These are phyloP conservation scores for Phytophthora lateralis DNA, from an alignment of 352 stramenopile genomes.

Conservation along the genomic window DNA sequence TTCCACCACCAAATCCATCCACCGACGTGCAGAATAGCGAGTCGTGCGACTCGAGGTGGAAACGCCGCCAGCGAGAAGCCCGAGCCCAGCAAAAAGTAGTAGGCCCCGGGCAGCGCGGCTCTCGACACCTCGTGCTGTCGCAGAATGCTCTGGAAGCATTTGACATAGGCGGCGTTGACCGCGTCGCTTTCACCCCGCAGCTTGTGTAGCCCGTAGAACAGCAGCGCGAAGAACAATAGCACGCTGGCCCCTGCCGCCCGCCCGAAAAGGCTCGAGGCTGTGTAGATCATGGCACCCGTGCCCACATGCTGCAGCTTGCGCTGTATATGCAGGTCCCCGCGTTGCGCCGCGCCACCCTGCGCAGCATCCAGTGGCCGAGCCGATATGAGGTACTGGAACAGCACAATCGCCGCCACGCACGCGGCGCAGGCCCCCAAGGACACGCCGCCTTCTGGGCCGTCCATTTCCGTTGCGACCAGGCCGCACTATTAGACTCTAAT, in stretches of 20 bases:
- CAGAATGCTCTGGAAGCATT: conserved; percentile 49
- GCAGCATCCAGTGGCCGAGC: conserved; percentile 4
- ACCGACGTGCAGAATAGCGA: conserved; percentile 64
- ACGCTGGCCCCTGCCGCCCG: conserved; percentile 16
- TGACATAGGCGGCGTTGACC: conserved; percentile 47
- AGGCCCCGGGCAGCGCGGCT: conserved; percentile 49
- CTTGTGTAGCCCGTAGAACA: conserved; percentile 45
- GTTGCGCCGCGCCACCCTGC: conserved; percentile 5
- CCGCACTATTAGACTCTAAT: not conserved
- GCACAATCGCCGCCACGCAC: conserved; percentile 36
- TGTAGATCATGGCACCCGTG: conserved; percentile 58
- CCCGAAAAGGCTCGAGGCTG: conserved; percentile 34
- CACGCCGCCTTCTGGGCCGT: conserved; percentile 4
- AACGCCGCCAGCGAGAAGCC: conserved; percentile 46
- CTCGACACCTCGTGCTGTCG: conserved; percentile 49
- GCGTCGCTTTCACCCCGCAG: conserved; percentile 33
- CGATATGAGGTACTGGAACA: conserved; percentile 50
- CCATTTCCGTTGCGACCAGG: not conserved
- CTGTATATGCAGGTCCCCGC: conserved; percentile 49
- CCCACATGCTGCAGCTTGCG: conserved; percentile 58
- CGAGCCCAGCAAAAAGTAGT: conserved; percentile 65
- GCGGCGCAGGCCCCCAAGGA: conserved; percentile 16
- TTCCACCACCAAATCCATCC: not conserved
- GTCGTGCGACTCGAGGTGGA: conserved; percentile 42
- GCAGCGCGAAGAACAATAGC: conserved; percentile 41